These are phyloP conservation scores for Mychonastes homosphaera DNA, from an alignment of 139 green algal genomes.

Conservation along the genomic window DNA sequence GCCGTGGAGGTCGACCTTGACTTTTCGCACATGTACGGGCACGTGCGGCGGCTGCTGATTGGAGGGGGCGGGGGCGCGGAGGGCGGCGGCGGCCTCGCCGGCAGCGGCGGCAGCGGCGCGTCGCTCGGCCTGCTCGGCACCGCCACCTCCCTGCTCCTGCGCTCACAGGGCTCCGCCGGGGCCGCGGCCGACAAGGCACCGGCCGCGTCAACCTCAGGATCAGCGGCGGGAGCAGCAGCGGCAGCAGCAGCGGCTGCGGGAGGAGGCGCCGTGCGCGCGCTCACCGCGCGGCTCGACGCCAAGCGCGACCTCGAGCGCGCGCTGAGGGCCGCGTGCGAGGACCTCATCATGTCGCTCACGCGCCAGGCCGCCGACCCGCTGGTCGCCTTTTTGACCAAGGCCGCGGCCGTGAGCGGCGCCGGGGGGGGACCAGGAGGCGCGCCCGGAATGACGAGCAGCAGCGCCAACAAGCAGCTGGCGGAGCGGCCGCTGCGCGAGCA, in stretches of 20 bases:
- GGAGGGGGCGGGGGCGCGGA: conserved; percentile 1
- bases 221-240: not conserved
- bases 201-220: not conserved
- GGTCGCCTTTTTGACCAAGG: conserved; percentile 94
- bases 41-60: conserved; percentile 67
- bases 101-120: not conserved
- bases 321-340: conserved; percentile 82
- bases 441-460: too few relatives aligned
- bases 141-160: not conserved
- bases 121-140: not conserved
- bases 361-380: conserved; percentile 87
- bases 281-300: conserved; percentile 56
- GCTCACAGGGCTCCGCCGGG: not conserved
- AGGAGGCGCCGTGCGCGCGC: conserved; percentile 52
- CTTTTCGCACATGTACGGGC: conserved; percentile 81
- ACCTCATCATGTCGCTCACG: conserved; percentile 88
- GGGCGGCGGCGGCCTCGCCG: not conserved
- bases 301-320: conserved; percentile 91
- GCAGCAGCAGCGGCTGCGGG: conserved; percentile 14
- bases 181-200: not conserved
- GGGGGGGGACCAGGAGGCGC: conserved; percentile 39
- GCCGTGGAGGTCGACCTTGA: conserved; percentile 79
- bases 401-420: conserved; percentile 55
- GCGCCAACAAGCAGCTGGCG: conserved; percentile 36
- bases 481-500: conserved; percentile 75